Conservation (phyloP, 1,284 basidiomycete species). For the Cutaneotrichosporon mucoides region DNA sequence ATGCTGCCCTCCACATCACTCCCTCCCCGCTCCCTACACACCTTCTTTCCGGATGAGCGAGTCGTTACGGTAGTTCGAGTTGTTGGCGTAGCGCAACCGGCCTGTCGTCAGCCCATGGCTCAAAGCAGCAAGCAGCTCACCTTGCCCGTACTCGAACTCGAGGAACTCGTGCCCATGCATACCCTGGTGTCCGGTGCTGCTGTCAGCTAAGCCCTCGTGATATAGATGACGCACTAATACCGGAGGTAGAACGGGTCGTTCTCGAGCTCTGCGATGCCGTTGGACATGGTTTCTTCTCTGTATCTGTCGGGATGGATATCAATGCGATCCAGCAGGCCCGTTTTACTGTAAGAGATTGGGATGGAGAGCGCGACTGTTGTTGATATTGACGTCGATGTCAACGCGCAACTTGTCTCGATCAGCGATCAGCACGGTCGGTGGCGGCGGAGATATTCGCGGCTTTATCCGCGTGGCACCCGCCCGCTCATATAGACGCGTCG, state of each 20-base stretch:
- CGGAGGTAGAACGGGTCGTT: slow-evolving; percentile 77
- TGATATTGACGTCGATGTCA: background rate
- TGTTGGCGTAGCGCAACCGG: slow-evolving; percentile 94
- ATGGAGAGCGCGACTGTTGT: too few relatives aligned
- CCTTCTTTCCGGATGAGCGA: slow-evolving; percentile 97
- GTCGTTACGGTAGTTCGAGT: slow-evolving; percentile 98
- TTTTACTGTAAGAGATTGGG: too few relatives aligned
- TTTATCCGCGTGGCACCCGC: slow-evolving; percentile 9
- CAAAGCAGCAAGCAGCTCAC: slow-evolving; percentile 20
- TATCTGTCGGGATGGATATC: too few relatives aligned
- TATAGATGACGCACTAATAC: slow-evolving; percentile 50
- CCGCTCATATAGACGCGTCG: background rate
- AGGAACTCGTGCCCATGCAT: slow-evolving; percentile 97
- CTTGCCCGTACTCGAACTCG: slow-evolving; percentile 97
- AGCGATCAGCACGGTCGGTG: background rate
- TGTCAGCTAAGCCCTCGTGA: slow-evolving; percentile 7
- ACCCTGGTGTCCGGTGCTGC: slow-evolving; percentile 87
- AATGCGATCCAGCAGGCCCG: too few relatives aligned
- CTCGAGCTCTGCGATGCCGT: slow-evolving; percentile 35
- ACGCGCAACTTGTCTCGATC: background rate
- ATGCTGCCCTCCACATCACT: slow-evolving; percentile 3
- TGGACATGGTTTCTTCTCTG: background rate
- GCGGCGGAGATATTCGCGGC: slow-evolving; percentile 5
- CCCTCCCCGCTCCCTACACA: slow-evolving; percentile 52
- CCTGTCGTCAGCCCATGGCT: slow-evolving; percentile 45